Percentiles rank a stretch among this genome's conserved stretches.
These are phyloP conservation scores for Pleurozium schreberi DNA, from an alignment of 225 moss, liverwort and hornwort genomes.

Conservation along the genomic window DNA sequence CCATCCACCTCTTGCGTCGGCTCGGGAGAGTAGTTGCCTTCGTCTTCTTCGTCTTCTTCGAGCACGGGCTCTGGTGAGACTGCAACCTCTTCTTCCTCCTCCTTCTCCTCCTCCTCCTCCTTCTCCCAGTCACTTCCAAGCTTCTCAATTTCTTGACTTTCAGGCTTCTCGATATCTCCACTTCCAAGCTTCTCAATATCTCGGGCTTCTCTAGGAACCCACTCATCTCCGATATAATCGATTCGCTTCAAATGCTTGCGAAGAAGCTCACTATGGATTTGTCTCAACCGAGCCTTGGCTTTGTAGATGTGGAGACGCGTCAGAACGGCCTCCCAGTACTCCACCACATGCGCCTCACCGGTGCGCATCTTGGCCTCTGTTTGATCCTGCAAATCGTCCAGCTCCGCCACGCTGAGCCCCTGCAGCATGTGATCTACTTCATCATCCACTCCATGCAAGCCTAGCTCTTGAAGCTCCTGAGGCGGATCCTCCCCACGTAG, in stretches of 20 bases:
- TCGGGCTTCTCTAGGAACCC: constrained; percentile 19
- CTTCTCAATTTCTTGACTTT: not conserved
- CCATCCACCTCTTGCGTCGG: constrained; percentile 62
- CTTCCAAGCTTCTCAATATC: not conserved
- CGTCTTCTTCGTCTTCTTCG: constrained; percentile 68
- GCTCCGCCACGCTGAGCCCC: constrained; percentile 43
- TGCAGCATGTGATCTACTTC: constrained; percentile 74
- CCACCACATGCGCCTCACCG: constrained; percentile 85
- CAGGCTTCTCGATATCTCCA: not conserved
- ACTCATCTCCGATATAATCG: constrained; percentile 41
- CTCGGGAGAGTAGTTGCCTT: constrained; percentile 82
- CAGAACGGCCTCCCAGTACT: constrained; percentile 95
- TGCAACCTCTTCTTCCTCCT: constrained; percentile 5
- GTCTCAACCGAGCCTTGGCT: constrained; percentile 78
- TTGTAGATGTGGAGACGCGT: constrained; percentile 84
- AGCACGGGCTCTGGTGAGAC: constrained; percentile 52
- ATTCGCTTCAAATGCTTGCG: constrained; percentile 71
- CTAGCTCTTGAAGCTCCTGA: constrained; percentile 55
- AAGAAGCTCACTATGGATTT: constrained; percentile 75
- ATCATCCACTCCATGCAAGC: constrained; percentile 81
- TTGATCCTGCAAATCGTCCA: constrained; percentile 64
- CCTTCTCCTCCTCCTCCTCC: constrained; percentile 4
- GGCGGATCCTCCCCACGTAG: constrained; percentile 81
- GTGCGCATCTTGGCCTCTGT: constrained; percentile 75
- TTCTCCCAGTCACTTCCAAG: constrained; percentile 26